Base-by-base conservation (phyloP, 768 basidiomycete genomes). In the Phaeotremella skinneri region DNA sequence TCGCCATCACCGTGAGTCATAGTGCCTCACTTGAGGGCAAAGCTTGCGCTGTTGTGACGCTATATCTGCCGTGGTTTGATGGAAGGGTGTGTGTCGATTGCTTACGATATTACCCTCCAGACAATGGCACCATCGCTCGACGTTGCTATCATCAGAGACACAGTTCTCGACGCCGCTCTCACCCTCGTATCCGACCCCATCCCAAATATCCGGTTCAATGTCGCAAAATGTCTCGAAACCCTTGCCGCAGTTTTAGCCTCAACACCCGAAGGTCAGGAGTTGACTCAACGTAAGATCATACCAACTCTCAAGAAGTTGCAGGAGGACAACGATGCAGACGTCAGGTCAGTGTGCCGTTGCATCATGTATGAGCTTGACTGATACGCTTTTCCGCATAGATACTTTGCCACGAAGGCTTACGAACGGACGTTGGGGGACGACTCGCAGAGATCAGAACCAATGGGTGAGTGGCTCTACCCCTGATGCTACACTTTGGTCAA, bases 171-270 rank as follows among this genome's bases (percentile, higher is more conserved):
- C 23, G 87, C 89, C 37, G 83, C 98, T 50, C 79, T 94, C 57
- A 82, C 85, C 58, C 84, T 99, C 45, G 86, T 89, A 16, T 81
- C 82, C 52, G 96, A 99, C 75, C 85, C 90, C 11, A 98, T 99
- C 74, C 96, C 96, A 54, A 99, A 99, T 78, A 98, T 99, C 77
- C 90, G 96, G 34, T 99, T 99, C 83, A 98, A 98, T 76, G 93
- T 98, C 27, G 89, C 93, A 25, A 98, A 97, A 78, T 87, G 89
- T 26, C 80, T 98, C 67, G 94, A 98, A 79, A 85, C 91, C 14
- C 82, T 97, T 67, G 90, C 90, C 1, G 80, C 79, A 16, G 83
- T 88, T 0, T 86, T 89, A 64, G 85, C 83, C 11, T 42, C 61
- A 4, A 69, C 76, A 20, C 74, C 79, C 17, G 88, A 90, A 55